Conservation (phyloP, 305 asterid genomes). For the Lippia alba region DNA sequence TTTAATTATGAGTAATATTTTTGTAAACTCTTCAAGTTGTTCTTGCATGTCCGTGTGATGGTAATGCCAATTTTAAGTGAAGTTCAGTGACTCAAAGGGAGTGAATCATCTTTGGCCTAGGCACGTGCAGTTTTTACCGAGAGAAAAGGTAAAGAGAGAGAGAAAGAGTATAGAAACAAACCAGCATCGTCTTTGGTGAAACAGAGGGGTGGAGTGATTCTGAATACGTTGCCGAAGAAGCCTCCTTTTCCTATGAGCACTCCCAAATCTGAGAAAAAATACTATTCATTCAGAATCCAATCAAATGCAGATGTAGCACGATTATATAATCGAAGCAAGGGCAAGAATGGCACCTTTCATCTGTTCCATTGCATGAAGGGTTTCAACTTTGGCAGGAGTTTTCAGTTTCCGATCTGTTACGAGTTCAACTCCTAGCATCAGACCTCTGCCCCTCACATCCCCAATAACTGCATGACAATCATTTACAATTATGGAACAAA, state of each 20-base stretch:
- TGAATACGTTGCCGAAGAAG: constrained; percentile 62
- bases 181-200: constrained; percentile 72
- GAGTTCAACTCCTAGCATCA: constrained; percentile 88
- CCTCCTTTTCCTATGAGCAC: constrained; percentile 68
- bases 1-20: no score
- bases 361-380: constrained; percentile 61
- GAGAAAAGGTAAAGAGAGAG: neutral
- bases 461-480: constrained; percentile 63
- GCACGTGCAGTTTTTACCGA: no score
- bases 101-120: neutral
- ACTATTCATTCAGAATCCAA: neutral
- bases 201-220: constrained; percentile 74
- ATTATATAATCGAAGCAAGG: neutral
- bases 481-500: neutral
- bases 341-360: constrained; percentile 62
- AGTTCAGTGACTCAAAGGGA: neutral
- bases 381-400: constrained; percentile 79
- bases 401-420: constrained; percentile 67
- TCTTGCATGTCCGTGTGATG: neutral
- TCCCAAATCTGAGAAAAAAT: constrained; percentile 50
- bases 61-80: neutral
- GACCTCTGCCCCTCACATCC: constrained; percentile 83
- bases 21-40: neutral
- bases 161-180: constrained; percentile 25
- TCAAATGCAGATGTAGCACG: neutral